Conservation (phyloP, 164 flowering plant species). For the Annona cherimola region DNA sequence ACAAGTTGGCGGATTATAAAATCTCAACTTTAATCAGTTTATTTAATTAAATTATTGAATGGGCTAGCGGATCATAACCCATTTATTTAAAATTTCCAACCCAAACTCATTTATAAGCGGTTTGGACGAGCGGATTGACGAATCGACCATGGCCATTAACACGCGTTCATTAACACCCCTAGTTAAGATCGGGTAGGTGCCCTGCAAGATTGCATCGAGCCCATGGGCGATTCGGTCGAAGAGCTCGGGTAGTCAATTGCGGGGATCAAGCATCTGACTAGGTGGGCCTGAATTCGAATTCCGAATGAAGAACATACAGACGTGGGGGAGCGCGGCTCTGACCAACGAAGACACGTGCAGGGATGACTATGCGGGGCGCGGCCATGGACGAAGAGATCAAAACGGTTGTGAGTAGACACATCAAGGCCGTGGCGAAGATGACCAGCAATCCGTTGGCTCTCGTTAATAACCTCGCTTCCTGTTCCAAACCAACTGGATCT, state of each 20-base stretch:
- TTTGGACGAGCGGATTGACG: background rate
- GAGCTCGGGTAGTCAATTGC: slow-evolving; percentile 14
- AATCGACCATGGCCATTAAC: slow-evolving; percentile 25
- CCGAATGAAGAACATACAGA: slow-evolving; percentile 31
- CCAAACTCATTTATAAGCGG: too few relatives aligned
- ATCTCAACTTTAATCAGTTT: slow-evolving; percentile 22
- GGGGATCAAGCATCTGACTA: slow-evolving; percentile 16
- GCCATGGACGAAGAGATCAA: slow-evolving; percentile 14
- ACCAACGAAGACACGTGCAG: slow-evolving; percentile 32
- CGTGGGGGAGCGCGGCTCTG: slow-evolving; percentile 41
- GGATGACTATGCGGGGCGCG: slow-evolving; percentile 22
- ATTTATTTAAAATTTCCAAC: too few relatives aligned
- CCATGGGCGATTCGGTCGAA: slow-evolving; percentile 24
- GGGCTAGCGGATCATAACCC: too few relatives aligned
- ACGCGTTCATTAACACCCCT: slow-evolving; percentile 8
- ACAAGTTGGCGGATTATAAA: background rate
- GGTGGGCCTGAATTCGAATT: slow-evolving; percentile 11
- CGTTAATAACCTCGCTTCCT: slow-evolving; percentile 16
- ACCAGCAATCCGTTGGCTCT: slow-evolving; percentile 36
- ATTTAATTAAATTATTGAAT: too few relatives aligned
- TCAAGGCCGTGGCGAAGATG: slow-evolving; percentile 18
- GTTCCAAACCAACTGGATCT: background rate
- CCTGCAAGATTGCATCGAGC: slow-evolving; percentile 26
- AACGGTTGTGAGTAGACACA: slow-evolving; percentile 14
- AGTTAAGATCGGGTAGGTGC: slow-evolving; percentile 9